phyloP scores from a whole-genome alignment of 148 eudicot species.

The Diospyros kaki region DNA sequence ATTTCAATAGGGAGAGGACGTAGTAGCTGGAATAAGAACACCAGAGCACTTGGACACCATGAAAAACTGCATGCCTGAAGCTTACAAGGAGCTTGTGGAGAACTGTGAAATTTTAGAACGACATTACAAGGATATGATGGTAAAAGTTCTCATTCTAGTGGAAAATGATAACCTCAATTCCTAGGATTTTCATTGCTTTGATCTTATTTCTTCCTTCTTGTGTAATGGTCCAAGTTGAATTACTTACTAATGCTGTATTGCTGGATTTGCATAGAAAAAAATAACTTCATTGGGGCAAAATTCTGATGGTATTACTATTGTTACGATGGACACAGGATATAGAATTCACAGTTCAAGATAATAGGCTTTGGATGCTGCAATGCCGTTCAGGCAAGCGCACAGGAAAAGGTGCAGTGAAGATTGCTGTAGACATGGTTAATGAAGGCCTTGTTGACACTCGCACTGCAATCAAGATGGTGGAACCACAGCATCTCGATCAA shows the following conservation, averaged over 20 bases:
- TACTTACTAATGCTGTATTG: background rate
- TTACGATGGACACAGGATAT: conserved; percentile 63
- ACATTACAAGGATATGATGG: conserved; percentile 99
- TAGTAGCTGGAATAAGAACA: conserved; percentile 96
- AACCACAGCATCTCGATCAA: conserved; percentile 94
- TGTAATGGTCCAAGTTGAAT: background rate
- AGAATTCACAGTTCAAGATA: conserved; percentile 99
- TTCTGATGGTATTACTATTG: background rate
- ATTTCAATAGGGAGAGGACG: conserved; percentile 85
- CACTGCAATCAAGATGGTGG: conserved; percentile 79
- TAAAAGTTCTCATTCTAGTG: conserved; percentile 21
- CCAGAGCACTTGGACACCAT: conserved; percentile 86
- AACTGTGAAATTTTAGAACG: conserved; percentile 89
- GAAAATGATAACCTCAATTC: background rate
- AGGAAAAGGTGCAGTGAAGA: conserved; percentile 87
- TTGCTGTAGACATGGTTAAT: conserved; percentile 88
- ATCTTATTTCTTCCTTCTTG: background rate
- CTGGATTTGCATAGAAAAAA: background rate
- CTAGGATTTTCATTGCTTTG: background rate
- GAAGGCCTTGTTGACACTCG: conserved; percentile 82
- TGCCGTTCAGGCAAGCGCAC: conserved; percentile 93
- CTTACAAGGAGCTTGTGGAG: conserved; percentile 88
- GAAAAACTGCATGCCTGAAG: conserved; percentile 90
- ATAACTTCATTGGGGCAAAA: background rate
- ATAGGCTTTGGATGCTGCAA: conserved; percentile 98